Conservation (phyloP, 148 eudicot species). For the Rhododendron ovatum region DNA sequence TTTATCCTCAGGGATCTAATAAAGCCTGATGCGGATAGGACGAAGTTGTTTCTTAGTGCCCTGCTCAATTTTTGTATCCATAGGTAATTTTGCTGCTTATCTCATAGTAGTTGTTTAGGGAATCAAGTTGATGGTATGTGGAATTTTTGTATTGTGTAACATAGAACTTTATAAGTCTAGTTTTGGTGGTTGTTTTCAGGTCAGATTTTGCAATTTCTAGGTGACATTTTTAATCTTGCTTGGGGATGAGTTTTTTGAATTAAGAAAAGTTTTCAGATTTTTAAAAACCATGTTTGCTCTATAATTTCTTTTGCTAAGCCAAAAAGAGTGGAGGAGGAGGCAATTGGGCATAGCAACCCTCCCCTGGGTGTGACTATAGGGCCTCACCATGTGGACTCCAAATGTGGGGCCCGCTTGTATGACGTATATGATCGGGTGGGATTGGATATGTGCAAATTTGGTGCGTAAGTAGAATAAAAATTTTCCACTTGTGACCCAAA, state of each 20-base stretch:
- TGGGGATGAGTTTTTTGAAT: neutral
- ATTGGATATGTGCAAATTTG: too few species aligned
- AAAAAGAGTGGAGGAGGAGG: too few species aligned
- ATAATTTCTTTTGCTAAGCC: too few species aligned
- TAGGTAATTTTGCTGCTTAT: conserved; percentile 36
- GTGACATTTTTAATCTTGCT: neutral
- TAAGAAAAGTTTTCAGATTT: neutral
- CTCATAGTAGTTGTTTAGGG: neutral
- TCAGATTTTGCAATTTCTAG: neutral
- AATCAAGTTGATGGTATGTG: neutral
- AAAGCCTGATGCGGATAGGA: conserved; percentile 62
- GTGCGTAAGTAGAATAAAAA: too few species aligned
- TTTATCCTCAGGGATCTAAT: conserved; percentile 59
- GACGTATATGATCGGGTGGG: too few species aligned
- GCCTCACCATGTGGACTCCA: too few species aligned
- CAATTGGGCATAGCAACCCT: too few species aligned
- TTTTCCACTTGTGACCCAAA: too few species aligned
- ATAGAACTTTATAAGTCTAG: neutral
- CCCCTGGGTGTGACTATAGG: too few species aligned
- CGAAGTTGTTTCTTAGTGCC: conserved; percentile 50
- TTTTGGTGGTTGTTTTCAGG: neutral
- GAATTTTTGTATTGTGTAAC: neutral
- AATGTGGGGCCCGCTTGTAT: too few species aligned
- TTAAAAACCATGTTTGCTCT: neutral
- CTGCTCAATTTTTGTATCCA: conserved; percentile 60